These are phyloP conservation scores for Simmondsia chinensis DNA, from an alignment of 148 eudicot species.

Conservation along the genomic window DNA sequence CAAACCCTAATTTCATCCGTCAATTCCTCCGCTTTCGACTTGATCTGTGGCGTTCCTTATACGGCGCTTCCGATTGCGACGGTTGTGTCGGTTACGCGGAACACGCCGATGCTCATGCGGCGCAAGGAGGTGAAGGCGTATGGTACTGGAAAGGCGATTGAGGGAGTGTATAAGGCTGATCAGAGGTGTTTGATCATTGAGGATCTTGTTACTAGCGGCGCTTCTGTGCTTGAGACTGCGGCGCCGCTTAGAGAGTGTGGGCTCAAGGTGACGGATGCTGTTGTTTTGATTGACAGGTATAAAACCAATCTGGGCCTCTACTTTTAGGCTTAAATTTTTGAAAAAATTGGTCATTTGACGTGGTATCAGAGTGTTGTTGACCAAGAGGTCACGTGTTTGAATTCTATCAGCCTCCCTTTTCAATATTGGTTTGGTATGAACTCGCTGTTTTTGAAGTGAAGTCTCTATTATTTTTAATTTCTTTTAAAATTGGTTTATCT, in stretches of 20 bases:
- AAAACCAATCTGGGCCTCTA: too few relatives aligned
- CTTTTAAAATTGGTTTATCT: too few relatives aligned
- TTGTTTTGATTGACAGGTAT: conserved; percentile 71
- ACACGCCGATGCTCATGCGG: conserved; percentile 83
- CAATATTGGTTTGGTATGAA: too few relatives aligned
- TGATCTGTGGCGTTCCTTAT: conserved; percentile 88
- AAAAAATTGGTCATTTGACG: too few relatives aligned
- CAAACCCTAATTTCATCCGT: conserved; percentile 47
- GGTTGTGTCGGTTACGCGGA: conserved; percentile 37
- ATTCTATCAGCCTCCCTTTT: too few relatives aligned
- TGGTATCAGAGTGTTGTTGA: too few relatives aligned
- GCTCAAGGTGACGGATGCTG: conserved; percentile 62
- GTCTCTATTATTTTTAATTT: too few relatives aligned
- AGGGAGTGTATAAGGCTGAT: conserved; percentile 34
- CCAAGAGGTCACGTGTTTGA: too few relatives aligned
- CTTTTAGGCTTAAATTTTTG: too few relatives aligned
- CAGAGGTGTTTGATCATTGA: conserved; percentile 59
- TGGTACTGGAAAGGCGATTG: conserved; percentile 74
- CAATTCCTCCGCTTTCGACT: conserved; percentile 27
- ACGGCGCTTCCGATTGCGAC: conserved; percentile 92
- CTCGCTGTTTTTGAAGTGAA: too few relatives aligned
- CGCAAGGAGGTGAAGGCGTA: conserved; percentile 76
- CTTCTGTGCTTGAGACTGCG: conserved; percentile 83
- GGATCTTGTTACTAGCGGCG: conserved; percentile 85
- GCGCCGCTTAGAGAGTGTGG: conserved; percentile 62